These are phyloP conservation scores for Meyerozyma elateridarum DNA, from an alignment of 1,139 yeast genomes.

Conservation along the genomic window DNA sequence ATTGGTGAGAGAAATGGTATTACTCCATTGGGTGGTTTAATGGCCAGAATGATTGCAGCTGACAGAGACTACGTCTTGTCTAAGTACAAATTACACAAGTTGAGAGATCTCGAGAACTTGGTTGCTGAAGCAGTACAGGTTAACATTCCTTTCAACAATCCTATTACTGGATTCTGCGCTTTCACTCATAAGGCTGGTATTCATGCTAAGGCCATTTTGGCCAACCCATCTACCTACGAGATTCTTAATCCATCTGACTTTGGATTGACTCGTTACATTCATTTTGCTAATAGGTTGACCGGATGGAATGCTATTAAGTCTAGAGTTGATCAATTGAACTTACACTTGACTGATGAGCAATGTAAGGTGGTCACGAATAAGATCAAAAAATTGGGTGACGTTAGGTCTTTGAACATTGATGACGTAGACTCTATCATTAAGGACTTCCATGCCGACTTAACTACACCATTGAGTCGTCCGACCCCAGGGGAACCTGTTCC, in stretches of 20 bases:
- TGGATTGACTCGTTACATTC: conserved; percentile 92
- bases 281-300: conserved; percentile 94
- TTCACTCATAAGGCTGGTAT: conserved; percentile 99
- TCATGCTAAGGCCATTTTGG: conserved; percentile 97
- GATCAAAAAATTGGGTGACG: conserved; percentile 92
- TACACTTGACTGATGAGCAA: conserved; percentile 86
- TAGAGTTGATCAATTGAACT: conserved; percentile 94
- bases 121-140: conserved; percentile 98
- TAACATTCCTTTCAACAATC: conserved; percentile 96
- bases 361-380: conserved; percentile 90
- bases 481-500: conserved; percentile 10
- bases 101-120: conserved; percentile 90
- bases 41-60: conserved; percentile 99
- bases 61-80: conserved; percentile 94
- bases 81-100: conserved; percentile 92
- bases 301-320: conserved; percentile 99
- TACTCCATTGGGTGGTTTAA: conserved; percentile 94
- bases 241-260: conserved; percentile 92
- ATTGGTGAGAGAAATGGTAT: conserved; percentile 99
- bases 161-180: conserved; percentile 98
- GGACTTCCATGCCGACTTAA: conserved; percentile 75
- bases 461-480: conserved; percentile 25
- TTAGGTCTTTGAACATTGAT: conserved; percentile 89
- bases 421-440: conserved; percentile 97
- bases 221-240: conserved; percentile 97